Evolutionary conservation across 2,329 filamentous ascomycete genomes (phyloP).

Genomic region (Cyclaneusma minus): DNA sequence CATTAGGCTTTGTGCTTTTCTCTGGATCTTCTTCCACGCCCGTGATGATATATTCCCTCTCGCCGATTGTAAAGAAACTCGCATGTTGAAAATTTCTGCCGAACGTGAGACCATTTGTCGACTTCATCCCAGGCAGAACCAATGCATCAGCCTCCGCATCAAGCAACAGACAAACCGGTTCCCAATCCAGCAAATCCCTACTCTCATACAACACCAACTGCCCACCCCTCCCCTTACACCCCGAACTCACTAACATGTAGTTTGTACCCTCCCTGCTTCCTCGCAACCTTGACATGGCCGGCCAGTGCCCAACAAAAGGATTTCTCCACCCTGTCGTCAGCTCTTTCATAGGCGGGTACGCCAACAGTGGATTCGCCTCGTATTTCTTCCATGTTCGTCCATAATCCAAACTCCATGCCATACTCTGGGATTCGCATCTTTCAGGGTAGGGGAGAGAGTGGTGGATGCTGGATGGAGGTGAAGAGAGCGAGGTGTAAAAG

Average conservation of each 20-base stretch:
- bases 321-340: constrained; percentile 11
- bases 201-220: constrained; percentile 9
- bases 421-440: constrained; percentile 10
- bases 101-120: constrained; percentile 5
- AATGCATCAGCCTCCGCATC: constrained; percentile 5
- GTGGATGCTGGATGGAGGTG: constrained; percentile 10
- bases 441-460: constrained; percentile 10
- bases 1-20: constrained; percentile 3
- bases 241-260: constrained; percentile 11
- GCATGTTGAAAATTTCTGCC: constrained; percentile 12
- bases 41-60: constrained; percentile 11
- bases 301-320: constrained; percentile 10
- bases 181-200: constrained; percentile 9
- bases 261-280: constrained; percentile 8
- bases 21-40: constrained; percentile 8
- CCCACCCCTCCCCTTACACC: constrained; percentile 6
- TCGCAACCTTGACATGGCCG: constrained; percentile 5
- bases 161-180: constrained; percentile 6
- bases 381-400: constrained; percentile 10
- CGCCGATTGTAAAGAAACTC: constrained; percentile 10
- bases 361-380: constrained; percentile 10
- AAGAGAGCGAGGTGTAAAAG: constrained; percentile 11
- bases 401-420: constrained; percentile 10
- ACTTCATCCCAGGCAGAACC: constrained; percentile 6
- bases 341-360: constrained; percentile 5